Percentiles rank a stretch among this genome's conserved stretches.
Evolutionary conservation across 164 flowering plant species (phyloP).

Genomic region (Vitis rotundifolia): DNA sequence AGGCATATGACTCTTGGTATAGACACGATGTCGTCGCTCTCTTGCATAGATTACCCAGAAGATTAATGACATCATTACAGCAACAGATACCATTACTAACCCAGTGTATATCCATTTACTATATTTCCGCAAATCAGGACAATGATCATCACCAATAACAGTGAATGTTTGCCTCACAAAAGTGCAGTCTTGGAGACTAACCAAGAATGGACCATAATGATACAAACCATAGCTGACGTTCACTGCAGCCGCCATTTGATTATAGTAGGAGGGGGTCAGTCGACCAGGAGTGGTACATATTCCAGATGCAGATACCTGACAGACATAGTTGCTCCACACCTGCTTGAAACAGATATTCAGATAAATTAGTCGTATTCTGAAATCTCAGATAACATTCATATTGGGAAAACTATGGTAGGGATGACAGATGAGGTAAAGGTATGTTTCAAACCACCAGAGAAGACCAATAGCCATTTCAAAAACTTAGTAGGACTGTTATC

Average conservation of each 20-base stretch:
- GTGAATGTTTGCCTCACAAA: constrained; percentile 74
- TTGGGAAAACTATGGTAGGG: too few relatives aligned
- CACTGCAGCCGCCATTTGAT: constrained; percentile 58
- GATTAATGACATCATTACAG: constrained; percentile 83
- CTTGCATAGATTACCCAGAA: constrained; percentile 89
- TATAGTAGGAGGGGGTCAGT: constrained; percentile 53
- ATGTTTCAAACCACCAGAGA: too few relatives aligned
- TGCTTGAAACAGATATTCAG: constrained; percentile 15
- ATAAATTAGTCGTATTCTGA: background rate
- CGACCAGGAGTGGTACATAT: constrained; percentile 70
- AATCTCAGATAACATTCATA: too few relatives aligned
- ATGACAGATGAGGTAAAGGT: too few relatives aligned
- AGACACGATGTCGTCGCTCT: constrained; percentile 76
- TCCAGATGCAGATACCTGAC: constrained; percentile 40
- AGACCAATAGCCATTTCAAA: too few relatives aligned
- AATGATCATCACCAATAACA: constrained; percentile 33
- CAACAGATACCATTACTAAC: constrained; percentile 67
- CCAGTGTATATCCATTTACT: constrained; percentile 70
- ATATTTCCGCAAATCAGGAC: constrained; percentile 63
- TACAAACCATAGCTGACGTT: constrained; percentile 72
- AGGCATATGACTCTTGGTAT: constrained; percentile 36
- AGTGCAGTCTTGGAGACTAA: constrained; percentile 63
- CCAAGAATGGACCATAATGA: constrained; percentile 67
- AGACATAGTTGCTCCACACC: constrained; percentile 49
- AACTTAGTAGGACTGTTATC: too few relatives aligned